Evolutionary conservation across 208 protist genomes (phyloP).

Genomic region (Acanthamoeba royreba): DNA sequence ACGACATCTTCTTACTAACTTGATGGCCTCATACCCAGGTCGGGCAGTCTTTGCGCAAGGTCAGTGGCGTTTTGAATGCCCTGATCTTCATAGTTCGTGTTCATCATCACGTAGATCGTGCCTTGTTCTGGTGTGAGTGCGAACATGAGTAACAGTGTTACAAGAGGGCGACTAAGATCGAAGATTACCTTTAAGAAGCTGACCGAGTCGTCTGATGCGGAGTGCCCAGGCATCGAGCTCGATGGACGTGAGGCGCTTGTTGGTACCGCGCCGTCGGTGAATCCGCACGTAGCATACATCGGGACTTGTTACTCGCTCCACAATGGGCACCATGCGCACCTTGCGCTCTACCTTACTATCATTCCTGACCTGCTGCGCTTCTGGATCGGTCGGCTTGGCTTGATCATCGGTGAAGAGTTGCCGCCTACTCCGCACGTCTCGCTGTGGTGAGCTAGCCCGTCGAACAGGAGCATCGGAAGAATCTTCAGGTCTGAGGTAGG

Average conservation of each 20-base stretch:
- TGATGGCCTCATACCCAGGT: background rate
- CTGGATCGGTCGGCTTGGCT: background rate
- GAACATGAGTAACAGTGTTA: background rate
- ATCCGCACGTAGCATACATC: constrained; percentile 6
- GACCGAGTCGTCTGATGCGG: background rate
- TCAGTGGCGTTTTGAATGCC: constrained; percentile 23
- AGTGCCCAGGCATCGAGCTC: background rate
- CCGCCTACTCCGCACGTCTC: too few species aligned
- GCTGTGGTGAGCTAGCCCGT: too few species aligned
- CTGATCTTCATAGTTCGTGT: constrained; percentile 45
- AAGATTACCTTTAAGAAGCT: background rate
- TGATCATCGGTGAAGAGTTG: too few species aligned
- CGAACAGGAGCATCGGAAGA: too few species aligned
- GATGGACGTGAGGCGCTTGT: background rate
- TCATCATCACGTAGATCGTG: constrained; percentile 8
- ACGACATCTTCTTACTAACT: background rate
- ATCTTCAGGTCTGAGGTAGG: background rate
- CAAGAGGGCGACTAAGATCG: background rate
- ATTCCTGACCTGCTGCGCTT: background rate
- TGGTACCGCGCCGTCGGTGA: background rate
- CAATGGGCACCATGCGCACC: constrained; percentile 35
- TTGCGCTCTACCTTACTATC: background rate
- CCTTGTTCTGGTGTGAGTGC: background rate
- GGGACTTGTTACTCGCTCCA: background rate
- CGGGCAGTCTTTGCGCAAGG: background rate